Percentiles rank a stretch among this genome's conserved stretches.
Evolutionary conservation across 2,329 filamentous ascomycete genomes (phyloP).

Genomic region (Pestalotiopsis sp.): DNA sequence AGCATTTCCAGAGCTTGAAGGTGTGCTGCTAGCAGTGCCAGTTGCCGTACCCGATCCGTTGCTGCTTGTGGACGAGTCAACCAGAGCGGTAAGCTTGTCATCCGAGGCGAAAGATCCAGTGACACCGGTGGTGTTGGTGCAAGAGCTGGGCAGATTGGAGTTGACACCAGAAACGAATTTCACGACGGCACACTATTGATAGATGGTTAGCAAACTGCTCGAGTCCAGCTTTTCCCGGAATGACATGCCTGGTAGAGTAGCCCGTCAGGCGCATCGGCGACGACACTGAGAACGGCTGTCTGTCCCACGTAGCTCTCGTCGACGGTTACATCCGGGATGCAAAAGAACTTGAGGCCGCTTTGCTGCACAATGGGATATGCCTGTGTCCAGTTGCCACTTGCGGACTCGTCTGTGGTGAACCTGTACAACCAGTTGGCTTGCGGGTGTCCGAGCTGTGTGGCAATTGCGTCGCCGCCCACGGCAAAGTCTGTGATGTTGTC

Average conservation of each 20-base stretch:
- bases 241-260: slow-evolving; percentile 56
- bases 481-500: slow-evolving; percentile 53
- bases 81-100: slow-evolving; percentile 30
- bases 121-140: slow-evolving; percentile 42
- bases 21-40: slow-evolving; percentile 3
- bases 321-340: slow-evolving; percentile 50
- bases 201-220: not conserved
- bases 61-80: slow-evolving; percentile 20
- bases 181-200: slow-evolving; percentile 54
- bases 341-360: slow-evolving; percentile 57
- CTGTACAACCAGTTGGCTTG: slow-evolving; percentile 61
- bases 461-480: slow-evolving; percentile 58
- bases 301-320: slow-evolving; percentile 55
- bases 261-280: slow-evolving; percentile 57
- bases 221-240: not conserved
- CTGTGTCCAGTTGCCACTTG: slow-evolving; percentile 55
- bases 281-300: slow-evolving; percentile 57
- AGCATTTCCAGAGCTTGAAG: slow-evolving; percentile 4
- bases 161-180: slow-evolving; percentile 53
- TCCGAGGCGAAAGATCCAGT: slow-evolving; percentile 34
- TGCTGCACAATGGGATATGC: slow-evolving; percentile 57
- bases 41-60: not conserved
- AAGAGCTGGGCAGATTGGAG: slow-evolving; percentile 29
- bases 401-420: slow-evolving; percentile 53
- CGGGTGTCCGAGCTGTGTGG: slow-evolving; percentile 51